These are phyloP conservation scores for Acanthamoeba quina DNA, from an alignment of 208 protist genomes.

Conservation along the genomic window DNA sequence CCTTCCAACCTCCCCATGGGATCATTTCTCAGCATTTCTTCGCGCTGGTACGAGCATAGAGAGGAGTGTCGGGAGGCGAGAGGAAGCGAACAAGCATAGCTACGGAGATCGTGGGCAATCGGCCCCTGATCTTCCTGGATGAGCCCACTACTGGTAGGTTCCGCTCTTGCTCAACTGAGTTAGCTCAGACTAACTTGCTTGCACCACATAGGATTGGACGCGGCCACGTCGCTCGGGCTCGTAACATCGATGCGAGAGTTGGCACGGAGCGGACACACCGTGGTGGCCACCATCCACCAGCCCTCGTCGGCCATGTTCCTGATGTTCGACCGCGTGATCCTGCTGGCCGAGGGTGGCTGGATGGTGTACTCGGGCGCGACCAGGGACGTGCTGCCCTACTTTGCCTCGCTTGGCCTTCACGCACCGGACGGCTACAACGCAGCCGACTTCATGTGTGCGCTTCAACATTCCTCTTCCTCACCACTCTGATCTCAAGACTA, in stretches of 20 bases:
- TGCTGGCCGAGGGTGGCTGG: constrained; percentile 67
- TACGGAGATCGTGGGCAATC: constrained; percentile 80
- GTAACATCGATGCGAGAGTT: constrained; percentile 90
- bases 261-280: constrained; percentile 89
- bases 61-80: constrained; percentile 80
- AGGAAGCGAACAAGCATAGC: constrained; percentile 84
- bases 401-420: constrained; percentile 33
- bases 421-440: constrained; percentile 73
- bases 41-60: background rate
- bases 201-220: constrained; percentile 88
- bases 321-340: constrained; percentile 78
- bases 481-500: too few relatives aligned
- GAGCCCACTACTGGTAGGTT: constrained; percentile 79
- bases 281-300: constrained; percentile 95
- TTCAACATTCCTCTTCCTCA: too few relatives aligned
- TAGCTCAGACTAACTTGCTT: background rate
- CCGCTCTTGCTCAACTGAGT: background rate
- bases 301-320: constrained; percentile 91
- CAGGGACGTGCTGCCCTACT: constrained; percentile 49
- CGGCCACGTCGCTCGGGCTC: constrained; percentile 91
- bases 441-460: constrained; percentile 72
- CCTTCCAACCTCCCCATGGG: background rate
- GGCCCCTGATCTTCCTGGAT: constrained; percentile 80
- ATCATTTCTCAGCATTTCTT: background rate
- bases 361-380: constrained; percentile 13